phyloP scores from a whole-genome alignment of 805 yeast species.

The Torulaspora microellipsoides region DNA sequence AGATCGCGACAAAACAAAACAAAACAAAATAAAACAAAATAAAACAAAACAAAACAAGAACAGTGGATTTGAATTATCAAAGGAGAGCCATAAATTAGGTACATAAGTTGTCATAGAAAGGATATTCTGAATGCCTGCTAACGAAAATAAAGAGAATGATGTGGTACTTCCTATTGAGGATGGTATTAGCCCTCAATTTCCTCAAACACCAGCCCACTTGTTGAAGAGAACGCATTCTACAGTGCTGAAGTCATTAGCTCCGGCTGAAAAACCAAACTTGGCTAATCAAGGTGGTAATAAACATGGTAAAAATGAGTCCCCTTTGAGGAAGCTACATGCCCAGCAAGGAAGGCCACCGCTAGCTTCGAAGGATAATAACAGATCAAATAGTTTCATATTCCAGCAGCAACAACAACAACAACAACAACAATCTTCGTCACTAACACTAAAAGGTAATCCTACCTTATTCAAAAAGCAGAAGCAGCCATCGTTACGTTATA shows the following conservation, averaged over 20 bases:
- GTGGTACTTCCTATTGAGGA: slow-evolving; percentile 4
- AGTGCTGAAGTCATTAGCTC: slow-evolving; percentile 11
- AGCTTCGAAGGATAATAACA: slow-evolving; percentile 32
- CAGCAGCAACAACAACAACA: slow-evolving; percentile 3
- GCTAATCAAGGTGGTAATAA: slow-evolving; percentile 2
- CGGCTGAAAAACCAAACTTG: slow-evolving; percentile 2
- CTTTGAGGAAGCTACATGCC: slow-evolving; percentile 7
- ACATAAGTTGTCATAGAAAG: neutral
- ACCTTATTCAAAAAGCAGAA: slow-evolving; percentile 10
- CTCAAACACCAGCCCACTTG: slow-evolving; percentile 26
- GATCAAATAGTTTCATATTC: slow-evolving; percentile 13
- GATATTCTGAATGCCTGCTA: slow-evolving; percentile 2
- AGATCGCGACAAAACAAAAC: too few relatives aligned
- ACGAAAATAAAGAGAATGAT: slow-evolving; percentile 17
- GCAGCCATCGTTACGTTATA: slow-evolving; percentile 5
- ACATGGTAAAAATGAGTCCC: slow-evolving; percentile 11
- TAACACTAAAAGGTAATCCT: slow-evolving; percentile 4
- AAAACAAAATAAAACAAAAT: neutral
- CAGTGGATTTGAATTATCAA: too few relatives aligned
- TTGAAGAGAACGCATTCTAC: slow-evolving; percentile 24
- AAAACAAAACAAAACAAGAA: neutral
- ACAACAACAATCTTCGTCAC: slow-evolving; percentile 11
- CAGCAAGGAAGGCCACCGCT: slow-evolving; percentile 26
- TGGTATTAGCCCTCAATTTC: slow-evolving; percentile 8
- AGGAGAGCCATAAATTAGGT: neutral